Base-by-base conservation (phyloP, 345 rosid genomes). In the Sisymbrium irio region DNA sequence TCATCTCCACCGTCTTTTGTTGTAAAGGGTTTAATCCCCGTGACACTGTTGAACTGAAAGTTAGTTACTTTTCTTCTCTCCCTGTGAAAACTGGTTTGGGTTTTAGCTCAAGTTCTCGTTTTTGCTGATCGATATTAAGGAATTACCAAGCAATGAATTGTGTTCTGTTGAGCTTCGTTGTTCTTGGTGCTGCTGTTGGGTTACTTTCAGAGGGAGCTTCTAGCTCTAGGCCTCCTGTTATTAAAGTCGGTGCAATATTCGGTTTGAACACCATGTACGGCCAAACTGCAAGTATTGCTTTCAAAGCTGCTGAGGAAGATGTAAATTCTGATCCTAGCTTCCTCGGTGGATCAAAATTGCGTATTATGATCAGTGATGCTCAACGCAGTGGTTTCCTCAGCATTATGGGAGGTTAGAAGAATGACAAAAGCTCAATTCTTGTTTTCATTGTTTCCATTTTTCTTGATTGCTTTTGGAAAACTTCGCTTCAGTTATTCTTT, bases 221-320 rank as follows among this genome's bases (percentile, higher is more conserved):
- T 27, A 77, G 69, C 67, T 71, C 79, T 32, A 72, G 60, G 62
- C 83, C 86, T 72, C 78, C 53, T 39, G 79, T 76, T 44, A 67
- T 90, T 58, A 84, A 83, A 42, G 80, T 90, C 20, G 97, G 97
- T 79, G 92, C 97, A 32, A 82, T 87, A 32, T 85, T 84, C 73
- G 51, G 89, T 62, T 54, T 82, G n/a, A 25, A 35, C 47, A 81
- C 92, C 15, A 62, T 76, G 44, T 80, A 84, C 45, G 94, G 92
- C 41, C 67, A n/a, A 50, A 85, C 84, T 61, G 75, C 94, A 14
- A 82, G 12, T 80, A 69, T 87, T 65, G 94, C 94, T 71, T 76
- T 87, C 25, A 63, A 82, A 79, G 92, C 97, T 75, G 97, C 97
- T 40, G 81, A 84, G 75, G 71, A 83, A 25, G 97, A 90, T 68